A percentile compares a stretch with the other conserved stretches of the same genome.
Evolutionary conservation across 2,329 filamentous ascomycete genomes (phyloP).

Genomic region (Cytospora leucostoma): DNA sequence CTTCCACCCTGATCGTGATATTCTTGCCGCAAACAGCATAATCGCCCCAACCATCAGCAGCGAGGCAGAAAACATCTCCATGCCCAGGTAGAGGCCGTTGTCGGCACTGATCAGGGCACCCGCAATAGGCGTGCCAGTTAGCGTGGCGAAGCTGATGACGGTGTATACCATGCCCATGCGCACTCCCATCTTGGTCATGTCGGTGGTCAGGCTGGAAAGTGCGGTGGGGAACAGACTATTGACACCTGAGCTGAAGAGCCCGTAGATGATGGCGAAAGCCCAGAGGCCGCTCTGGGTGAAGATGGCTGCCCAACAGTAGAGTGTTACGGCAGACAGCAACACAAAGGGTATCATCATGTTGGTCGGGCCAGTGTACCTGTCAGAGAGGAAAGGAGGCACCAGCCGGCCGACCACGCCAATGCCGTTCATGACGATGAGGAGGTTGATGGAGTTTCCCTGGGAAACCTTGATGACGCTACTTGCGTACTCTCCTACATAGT

Average conservation of each 20-base stretch:
- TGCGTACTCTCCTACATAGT: slow-evolving; percentile 50
- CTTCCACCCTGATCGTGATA: slow-evolving; percentile 43
- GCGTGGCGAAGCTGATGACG: slow-evolving; percentile 52
- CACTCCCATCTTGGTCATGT: slow-evolving; percentile 53
- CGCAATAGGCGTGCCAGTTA: slow-evolving; percentile 54
- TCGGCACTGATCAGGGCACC: slow-evolving; percentile 49
- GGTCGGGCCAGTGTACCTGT: slow-evolving; percentile 55
- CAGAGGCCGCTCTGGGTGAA: slow-evolving; percentile 54
- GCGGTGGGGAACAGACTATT: slow-evolving; percentile 67
- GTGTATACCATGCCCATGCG: slow-evolving; percentile 61
- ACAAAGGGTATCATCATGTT: slow-evolving; percentile 59
- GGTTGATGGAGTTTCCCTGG: slow-evolving; percentile 55
- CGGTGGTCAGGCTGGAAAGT: slow-evolving; percentile 54
- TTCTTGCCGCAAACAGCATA: slow-evolving; percentile 43
- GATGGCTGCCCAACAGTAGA: slow-evolving; percentile 65
- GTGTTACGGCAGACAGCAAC: slow-evolving; percentile 43
- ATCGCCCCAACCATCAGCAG: slow-evolving; percentile 44
- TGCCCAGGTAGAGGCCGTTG: slow-evolving; percentile 46
- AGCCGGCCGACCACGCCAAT: slow-evolving; percentile 60
- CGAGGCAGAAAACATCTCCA: slow-evolving; percentile 50
- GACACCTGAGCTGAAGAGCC: slow-evolving; percentile 62
- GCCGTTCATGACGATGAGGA: slow-evolving; percentile 68
- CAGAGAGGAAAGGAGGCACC: slow-evolving; percentile 59
- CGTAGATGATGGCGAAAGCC: slow-evolving; percentile 63
- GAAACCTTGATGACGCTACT: slow-evolving; percentile 40